Evolutionary conservation across 2,329 filamentous ascomycete genomes (phyloP).

Genomic region (Fusarium compactum): DNA sequence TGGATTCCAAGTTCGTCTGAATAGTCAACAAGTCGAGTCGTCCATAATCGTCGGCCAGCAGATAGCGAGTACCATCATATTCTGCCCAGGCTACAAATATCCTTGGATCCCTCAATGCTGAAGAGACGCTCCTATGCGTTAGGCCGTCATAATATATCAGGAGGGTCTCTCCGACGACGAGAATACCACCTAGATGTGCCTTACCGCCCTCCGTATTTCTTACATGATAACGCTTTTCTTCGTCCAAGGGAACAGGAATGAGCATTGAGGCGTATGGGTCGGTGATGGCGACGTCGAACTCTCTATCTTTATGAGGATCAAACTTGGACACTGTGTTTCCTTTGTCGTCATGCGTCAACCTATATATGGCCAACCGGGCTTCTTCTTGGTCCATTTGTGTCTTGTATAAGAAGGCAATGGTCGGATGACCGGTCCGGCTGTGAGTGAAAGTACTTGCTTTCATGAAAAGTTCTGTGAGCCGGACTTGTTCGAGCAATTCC

Average conservation of each 20-base stretch:
- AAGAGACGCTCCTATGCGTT: slow-evolving; percentile 73
- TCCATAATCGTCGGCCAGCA: slow-evolving; percentile 94
- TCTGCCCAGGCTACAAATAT: slow-evolving; percentile 94
- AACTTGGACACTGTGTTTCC: slow-evolving; percentile 67
- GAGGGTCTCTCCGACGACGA: slow-evolving; percentile 83
- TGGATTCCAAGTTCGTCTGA: slow-evolving; percentile 72
- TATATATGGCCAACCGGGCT: slow-evolving; percentile 69
- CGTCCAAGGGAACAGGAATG: slow-evolving; percentile 71
- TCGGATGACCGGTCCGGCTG: slow-evolving; percentile 69
- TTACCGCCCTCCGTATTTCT: slow-evolving; percentile 65
- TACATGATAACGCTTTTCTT: slow-evolving; percentile 70
- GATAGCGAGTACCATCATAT: slow-evolving; percentile 82
- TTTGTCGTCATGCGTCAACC: slow-evolving; percentile 69
- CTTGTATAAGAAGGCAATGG: slow-evolving; percentile 70
- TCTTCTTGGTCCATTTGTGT: slow-evolving; percentile 64
- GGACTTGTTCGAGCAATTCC: slow-evolving; percentile 65
- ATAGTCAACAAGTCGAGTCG: slow-evolving; percentile 87
- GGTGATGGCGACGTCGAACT: slow-evolving; percentile 64
- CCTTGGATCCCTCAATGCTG: slow-evolving; percentile 76
- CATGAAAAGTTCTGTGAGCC: slow-evolving; percentile 70
- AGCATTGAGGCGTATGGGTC: slow-evolving; percentile 70
- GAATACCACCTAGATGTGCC: slow-evolving; percentile 74
- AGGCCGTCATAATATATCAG: slow-evolving; percentile 88
- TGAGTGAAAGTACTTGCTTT: slow-evolving; percentile 69
- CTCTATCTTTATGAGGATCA: slow-evolving; percentile 66